phyloP scores from a whole-genome alignment of 148 eudicot genomes.

The Rhododendron mucronatum region DNA sequence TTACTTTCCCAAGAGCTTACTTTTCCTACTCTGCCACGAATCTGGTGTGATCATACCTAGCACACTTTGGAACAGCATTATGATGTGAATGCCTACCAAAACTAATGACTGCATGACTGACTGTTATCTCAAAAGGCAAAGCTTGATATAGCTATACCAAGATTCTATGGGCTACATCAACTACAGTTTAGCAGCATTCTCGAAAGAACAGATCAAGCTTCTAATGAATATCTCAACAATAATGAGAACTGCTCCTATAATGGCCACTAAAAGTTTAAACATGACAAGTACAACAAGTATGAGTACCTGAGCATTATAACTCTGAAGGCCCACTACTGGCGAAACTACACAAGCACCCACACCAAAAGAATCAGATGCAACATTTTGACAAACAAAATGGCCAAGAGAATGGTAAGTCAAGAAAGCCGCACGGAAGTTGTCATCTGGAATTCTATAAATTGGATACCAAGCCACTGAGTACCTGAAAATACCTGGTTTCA shows the following conservation, averaged over 20 bases:
- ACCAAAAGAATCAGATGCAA: constrained; percentile 11
- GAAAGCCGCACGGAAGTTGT: constrained; percentile 49
- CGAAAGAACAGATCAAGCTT: neutral
- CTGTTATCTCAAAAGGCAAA: neutral
- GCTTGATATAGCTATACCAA: neutral
- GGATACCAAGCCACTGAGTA: constrained; percentile 66
- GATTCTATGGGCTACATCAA: neutral
- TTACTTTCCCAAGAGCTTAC: neutral
- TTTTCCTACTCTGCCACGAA: neutral
- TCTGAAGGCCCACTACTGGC: constrained; percentile 50
- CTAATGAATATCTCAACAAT: neutral
- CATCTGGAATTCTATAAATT: constrained; percentile 54
- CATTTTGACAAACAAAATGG: constrained; percentile 25
- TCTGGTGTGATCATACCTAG: neutral
- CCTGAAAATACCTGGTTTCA: constrained; percentile 25
- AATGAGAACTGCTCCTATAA: neutral
- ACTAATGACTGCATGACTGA: neutral
- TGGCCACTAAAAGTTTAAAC: neutral
- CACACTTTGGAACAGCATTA: neutral
- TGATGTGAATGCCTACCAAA: neutral
- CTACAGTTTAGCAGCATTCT: neutral
- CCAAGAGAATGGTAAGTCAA: constrained; percentile 59
- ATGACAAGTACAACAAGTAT: neutral
- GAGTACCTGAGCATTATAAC: constrained; percentile 51
- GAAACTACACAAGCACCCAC: constrained; percentile 22